Evolutionary conservation across 768 basidiomycete species (phyloP).

Genomic region (Suillus discolor): DNA sequence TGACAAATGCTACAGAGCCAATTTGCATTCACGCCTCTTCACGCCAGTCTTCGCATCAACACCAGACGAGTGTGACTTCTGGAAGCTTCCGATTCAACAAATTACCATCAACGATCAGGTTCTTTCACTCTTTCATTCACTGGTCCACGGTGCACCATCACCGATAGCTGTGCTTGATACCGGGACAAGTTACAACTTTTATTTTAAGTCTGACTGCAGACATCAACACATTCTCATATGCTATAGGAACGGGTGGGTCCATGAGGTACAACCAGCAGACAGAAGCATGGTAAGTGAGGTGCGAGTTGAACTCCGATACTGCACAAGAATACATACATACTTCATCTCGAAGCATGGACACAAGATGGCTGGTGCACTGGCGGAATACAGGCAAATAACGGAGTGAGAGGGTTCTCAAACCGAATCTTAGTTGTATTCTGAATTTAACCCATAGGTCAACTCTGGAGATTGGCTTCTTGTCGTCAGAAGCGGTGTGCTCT

Average conservation of each 20-base stretch:
- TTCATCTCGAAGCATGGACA: slow-evolving; percentile 52
- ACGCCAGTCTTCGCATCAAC: slow-evolving; percentile 41
- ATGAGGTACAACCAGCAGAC: slow-evolving; percentile 37
- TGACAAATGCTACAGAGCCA: slow-evolving; percentile 32
- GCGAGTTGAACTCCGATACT: slow-evolving; percentile 43
- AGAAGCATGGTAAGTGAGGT: slow-evolving; percentile 52
- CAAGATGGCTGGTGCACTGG: slow-evolving; percentile 55
- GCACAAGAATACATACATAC: slow-evolving; percentile 42
- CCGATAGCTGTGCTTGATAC: slow-evolving; percentile 66
- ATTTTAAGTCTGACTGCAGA: slow-evolving; percentile 55
- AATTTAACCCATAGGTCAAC: slow-evolving; percentile 37
- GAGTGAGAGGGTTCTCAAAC: slow-evolving; percentile 29
- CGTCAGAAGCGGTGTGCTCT: too few species aligned
- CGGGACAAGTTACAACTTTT: slow-evolving; percentile 60
- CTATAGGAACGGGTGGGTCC: slow-evolving; percentile 43
- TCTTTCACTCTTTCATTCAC: slow-evolving; percentile 48
- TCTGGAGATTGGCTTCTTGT: slow-evolving; percentile 60
- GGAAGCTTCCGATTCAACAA: slow-evolving; percentile 53
- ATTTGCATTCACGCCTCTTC: slow-evolving; percentile 31
- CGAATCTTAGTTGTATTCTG: slow-evolving; percentile 7
- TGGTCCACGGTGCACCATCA: slow-evolving; percentile 40
- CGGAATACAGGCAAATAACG: slow-evolving; percentile 56
- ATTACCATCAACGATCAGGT: slow-evolving; percentile 46
- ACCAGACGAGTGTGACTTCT: slow-evolving; percentile 49
- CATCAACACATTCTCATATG: slow-evolving; percentile 53